Percentiles rank a stretch among this genome's conserved stretches.
phyloP scores from a whole-genome alignment of 1,284 basidiomycete genomes.

The Tilletia setariae region DNA sequence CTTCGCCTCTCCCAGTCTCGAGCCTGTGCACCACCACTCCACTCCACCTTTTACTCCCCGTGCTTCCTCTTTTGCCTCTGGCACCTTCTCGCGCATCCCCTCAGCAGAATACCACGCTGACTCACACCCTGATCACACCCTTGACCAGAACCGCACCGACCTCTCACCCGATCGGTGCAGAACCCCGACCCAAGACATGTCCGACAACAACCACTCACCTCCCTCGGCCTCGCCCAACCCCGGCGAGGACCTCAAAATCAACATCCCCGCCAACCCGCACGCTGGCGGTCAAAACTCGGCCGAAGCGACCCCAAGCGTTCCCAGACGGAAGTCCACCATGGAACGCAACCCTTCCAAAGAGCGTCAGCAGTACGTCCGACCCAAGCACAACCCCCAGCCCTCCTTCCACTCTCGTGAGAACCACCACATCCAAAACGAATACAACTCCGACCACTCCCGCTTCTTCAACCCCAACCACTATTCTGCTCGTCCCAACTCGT shows the following conservation, averaged over 20 bases:
- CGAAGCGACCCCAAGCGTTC: constrained; percentile 36
- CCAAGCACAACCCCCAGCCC: constrained; percentile 7
- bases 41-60: constrained; percentile 6
- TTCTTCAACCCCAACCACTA: constrained; percentile 43
- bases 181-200: constrained; percentile 6
- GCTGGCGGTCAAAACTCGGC: neutral
- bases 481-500: constrained; percentile 41
- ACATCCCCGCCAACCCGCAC: constrained; percentile 13
- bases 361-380: constrained; percentile 1
- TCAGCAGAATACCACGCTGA: neutral
- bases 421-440: constrained; percentile 32
- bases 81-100: neutral
- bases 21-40: neutral
- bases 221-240: neutral
- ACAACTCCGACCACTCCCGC: constrained; percentile 32
- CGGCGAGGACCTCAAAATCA: constrained; percentile 14
- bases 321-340: neutral
- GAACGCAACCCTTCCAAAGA: neutral
- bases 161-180: neutral
- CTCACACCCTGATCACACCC: neutral
- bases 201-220: neutral
- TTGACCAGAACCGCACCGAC: neutral
- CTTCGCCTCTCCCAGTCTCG: neutral
- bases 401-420: constrained; percentile 44
- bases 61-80: neutral